Conservation (phyloP, 2,329 filamentous ascomycete genomes). For the Hypoxylon sp. region DNA sequence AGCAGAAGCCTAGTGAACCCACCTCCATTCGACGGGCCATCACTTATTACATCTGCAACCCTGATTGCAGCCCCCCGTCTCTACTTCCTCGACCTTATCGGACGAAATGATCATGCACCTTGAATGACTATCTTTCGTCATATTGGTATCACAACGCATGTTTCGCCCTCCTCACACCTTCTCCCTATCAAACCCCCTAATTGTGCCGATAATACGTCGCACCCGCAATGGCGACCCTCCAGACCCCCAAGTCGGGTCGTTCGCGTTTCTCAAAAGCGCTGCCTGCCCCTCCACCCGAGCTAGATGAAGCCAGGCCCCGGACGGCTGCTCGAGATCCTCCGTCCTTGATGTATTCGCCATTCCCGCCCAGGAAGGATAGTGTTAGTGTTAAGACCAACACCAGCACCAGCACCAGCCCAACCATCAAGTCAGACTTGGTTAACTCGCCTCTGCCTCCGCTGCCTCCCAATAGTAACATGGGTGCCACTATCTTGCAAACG, state of each 20-base stretch:
- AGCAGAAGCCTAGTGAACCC: constrained; percentile 38
- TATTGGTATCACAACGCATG: constrained; percentile 46
- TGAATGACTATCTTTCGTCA: constrained; percentile 40
- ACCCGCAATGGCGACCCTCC: constrained; percentile 48
- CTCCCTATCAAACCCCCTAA: constrained; percentile 36
- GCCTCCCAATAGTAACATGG: constrained; percentile 47
- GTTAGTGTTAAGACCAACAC: constrained; percentile 43
- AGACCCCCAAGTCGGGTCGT: constrained; percentile 59
- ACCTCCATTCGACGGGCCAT: constrained; percentile 38
- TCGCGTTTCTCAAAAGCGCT: constrained; percentile 73
- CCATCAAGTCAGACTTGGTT: constrained; percentile 46
- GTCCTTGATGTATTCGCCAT: constrained; percentile 47
- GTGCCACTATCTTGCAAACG: constrained; percentile 42
- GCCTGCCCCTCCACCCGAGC: constrained; percentile 63
- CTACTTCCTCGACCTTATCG: constrained; percentile 45
- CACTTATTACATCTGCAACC: constrained; percentile 48
- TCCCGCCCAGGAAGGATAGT: constrained; percentile 52
- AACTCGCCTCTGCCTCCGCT: constrained; percentile 54
- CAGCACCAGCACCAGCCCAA: constrained; percentile 47
- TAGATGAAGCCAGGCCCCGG: constrained; percentile 42
- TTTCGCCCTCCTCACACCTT: constrained; percentile 38
- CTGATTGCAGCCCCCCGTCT: constrained; percentile 45
- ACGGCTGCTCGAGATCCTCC: constrained; percentile 48
- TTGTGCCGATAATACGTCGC: constrained; percentile 42
- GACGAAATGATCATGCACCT: constrained; percentile 44